phyloP scores from a whole-genome alignment of 2,329 filamentous ascomycete genomes.

The Nakataea oryzae region DNA sequence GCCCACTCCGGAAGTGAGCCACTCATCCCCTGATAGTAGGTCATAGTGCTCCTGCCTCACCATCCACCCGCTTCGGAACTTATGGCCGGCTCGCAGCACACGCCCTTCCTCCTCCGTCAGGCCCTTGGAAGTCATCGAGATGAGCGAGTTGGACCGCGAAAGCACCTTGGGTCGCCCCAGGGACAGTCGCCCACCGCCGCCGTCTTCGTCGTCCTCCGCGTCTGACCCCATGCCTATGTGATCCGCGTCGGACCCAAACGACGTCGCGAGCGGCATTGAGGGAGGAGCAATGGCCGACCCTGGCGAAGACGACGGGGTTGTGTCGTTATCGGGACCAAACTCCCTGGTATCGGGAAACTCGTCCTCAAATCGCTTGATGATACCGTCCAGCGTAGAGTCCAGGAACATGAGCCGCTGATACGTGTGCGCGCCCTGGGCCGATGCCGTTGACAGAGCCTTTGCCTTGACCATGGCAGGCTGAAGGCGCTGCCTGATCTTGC shows the following conservation, averaged over 20 bases:
- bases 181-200: background rate
- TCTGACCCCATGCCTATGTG: conserved; percentile 26
- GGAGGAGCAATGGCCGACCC: background rate
- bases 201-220: conserved; percentile 35
- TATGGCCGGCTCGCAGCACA: conserved; percentile 43
- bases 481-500: conserved; percentile 76
- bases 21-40: conserved; percentile 35
- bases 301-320: conserved; percentile 7
- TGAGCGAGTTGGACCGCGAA: conserved; percentile 40
- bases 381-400: conserved; percentile 76
- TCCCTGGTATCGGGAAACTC: conserved; percentile 84
- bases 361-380: conserved; percentile 92
- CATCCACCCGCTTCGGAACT: conserved; percentile 42
- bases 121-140: conserved; percentile 38
- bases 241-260: conserved; percentile 7
- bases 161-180: conserved; percentile 23
- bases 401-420: conserved; percentile 77
- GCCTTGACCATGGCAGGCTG: conserved; percentile 75
- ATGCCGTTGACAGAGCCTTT: conserved; percentile 38
- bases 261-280: conserved; percentile 10
- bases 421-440: conserved; percentile 57
- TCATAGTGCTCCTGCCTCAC: conserved; percentile 37
- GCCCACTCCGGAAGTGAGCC: background rate
- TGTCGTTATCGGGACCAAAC: conserved; percentile 6
- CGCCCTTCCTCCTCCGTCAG: conserved; percentile 48